Conservation (phyloP, 2,329 filamentous ascomycete genomes). For the Myriosclerotinia duriaeana region DNA sequence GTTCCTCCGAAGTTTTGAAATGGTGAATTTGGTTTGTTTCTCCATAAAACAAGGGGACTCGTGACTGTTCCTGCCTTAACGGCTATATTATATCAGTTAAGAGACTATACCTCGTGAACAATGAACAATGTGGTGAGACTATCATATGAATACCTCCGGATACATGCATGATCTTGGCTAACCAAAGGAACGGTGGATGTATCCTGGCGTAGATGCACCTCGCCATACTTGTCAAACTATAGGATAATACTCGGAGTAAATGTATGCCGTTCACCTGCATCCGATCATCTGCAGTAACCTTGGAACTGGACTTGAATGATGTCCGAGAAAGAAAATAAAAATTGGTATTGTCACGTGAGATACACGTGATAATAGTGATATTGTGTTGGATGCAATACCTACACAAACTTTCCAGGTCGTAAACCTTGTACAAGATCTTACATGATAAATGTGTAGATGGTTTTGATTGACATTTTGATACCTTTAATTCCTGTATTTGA, state of each 20-base stretch:
- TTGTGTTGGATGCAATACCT: not conserved
- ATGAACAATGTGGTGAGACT: slow-evolving; percentile 16
- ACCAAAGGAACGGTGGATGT: slow-evolving; percentile 21
- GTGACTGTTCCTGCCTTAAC: slow-evolving; percentile 14
- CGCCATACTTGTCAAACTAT: slow-evolving; percentile 22
- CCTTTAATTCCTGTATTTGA: not conserved
- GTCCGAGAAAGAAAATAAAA: not conserved
- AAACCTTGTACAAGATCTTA: not conserved
- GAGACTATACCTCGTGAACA: slow-evolving; percentile 11
- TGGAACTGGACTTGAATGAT: not conserved
- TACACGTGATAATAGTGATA: not conserved
- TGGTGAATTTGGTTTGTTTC: slow-evolving; percentile 15
- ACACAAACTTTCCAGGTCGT: not conserved
- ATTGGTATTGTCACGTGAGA: not conserved
- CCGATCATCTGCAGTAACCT: slow-evolving; percentile 16
- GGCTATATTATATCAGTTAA: slow-evolving; percentile 18
- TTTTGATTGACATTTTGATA: not conserved
- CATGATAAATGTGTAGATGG: not conserved
- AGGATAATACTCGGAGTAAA: slow-evolving; percentile 21
- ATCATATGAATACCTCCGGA: slow-evolving; percentile 21
- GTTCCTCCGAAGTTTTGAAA: slow-evolving; percentile 21
- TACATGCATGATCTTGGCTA: slow-evolving; percentile 25
- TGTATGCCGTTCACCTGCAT: slow-evolving; percentile 6
- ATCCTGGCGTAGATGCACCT: slow-evolving; percentile 23
- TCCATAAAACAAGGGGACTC: slow-evolving; percentile 14